Conservation (phyloP, 106 monocot genomes). For the Iris macrosiphon region DNA sequence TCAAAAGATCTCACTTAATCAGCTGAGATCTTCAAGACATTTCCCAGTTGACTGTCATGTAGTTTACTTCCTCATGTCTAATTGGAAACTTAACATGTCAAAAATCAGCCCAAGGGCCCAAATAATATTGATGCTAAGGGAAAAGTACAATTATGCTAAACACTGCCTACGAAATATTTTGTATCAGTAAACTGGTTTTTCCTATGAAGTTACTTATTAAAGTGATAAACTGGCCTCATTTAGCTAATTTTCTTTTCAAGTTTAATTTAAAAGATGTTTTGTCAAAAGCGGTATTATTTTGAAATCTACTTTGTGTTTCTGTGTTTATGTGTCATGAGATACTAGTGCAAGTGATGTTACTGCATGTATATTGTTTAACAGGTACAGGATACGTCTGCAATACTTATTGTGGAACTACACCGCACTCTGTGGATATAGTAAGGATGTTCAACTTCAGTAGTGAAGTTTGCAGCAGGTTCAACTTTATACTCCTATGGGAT, state of each 20-base stretch:
- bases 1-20: too few relatives aligned
- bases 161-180: background rate
- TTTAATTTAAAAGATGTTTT: background rate
- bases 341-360: background rate
- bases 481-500: too few relatives aligned
- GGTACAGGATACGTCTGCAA: constrained; percentile 57
- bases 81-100: too few relatives aligned
- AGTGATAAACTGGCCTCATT: too few relatives aligned
- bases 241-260: too few relatives aligned
- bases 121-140: too few relatives aligned
- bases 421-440: constrained; percentile 42
- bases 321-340: background rate
- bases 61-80: too few relatives aligned
- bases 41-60: too few relatives aligned
- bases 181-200: background rate
- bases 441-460: constrained; percentile 59
- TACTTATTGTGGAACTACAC: constrained; percentile 43
- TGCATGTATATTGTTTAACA: constrained; percentile 18
- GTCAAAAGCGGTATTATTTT: background rate
- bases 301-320: background rate
- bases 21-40: too few relatives aligned
- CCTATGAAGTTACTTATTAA: background rate
- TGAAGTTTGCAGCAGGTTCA: constrained; percentile 47
- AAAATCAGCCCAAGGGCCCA: too few relatives aligned
- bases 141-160: too few relatives aligned